phyloP scores from a whole-genome alignment of 352 stramenopile species.

The Pythium diclinum region DNA sequence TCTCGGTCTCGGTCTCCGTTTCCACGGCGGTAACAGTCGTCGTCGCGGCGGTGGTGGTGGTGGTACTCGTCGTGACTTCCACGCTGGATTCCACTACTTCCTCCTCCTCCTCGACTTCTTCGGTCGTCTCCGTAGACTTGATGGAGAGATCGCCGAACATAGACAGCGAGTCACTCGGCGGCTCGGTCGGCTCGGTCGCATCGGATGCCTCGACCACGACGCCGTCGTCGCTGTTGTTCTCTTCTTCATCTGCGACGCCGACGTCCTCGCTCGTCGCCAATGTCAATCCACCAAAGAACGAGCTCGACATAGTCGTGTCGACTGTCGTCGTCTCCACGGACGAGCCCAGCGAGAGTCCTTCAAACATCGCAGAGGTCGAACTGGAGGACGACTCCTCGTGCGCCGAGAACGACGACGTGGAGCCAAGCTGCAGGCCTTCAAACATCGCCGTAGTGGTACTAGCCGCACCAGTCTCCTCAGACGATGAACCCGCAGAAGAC shows the following conservation, averaged over 20 bases:
- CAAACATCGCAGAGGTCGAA: constrained; percentile 9
- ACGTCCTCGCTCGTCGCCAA: constrained; percentile 5
- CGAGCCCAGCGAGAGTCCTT: constrained; percentile 14
- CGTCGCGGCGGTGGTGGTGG: background rate
- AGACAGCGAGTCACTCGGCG: background rate
- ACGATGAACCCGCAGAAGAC: constrained; percentile 6
- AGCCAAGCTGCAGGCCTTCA: constrained; percentile 18
- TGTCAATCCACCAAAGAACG: constrained; percentile 17
- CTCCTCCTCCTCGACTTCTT: background rate
- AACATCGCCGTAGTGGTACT: constrained; percentile 8
- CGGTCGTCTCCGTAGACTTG: background rate
- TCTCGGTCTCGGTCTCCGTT: background rate
- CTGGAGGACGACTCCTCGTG: background rate
- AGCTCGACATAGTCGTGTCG: constrained; percentile 1
- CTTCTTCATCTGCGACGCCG: background rate
- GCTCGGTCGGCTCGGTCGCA: background rate
- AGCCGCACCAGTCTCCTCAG: background rate
- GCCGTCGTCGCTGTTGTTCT: constrained; percentile 12
- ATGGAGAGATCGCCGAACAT: background rate
- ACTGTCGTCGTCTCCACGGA: background rate
- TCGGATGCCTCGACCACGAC: background rate
- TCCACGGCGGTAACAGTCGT: background rate
- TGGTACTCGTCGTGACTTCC: constrained; percentile 1
- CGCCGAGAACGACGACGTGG: background rate
- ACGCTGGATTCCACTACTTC: background rate